A percentile compares a stretch with the other conserved stretches of the same genome.
Conservation (phyloP, 1,284 basidiomycete species). For the Crepidotus sp. region DNA sequence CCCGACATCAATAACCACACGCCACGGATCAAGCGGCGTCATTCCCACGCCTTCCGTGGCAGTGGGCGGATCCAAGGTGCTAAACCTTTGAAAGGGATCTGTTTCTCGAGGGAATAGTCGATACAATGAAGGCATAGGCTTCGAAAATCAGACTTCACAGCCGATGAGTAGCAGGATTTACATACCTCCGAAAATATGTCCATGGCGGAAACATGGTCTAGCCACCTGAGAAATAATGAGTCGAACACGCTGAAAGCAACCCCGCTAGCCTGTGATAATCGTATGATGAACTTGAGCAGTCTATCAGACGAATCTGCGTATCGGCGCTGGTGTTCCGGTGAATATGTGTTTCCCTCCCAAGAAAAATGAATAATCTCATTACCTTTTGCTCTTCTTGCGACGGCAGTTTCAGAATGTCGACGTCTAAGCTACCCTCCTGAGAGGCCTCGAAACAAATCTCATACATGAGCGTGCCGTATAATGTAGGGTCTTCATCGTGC, state of each 20-base stretch:
- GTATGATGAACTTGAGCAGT: constrained; percentile 44
- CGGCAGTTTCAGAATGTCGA: constrained; percentile 16
- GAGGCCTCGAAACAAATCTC: constrained; percentile 42
- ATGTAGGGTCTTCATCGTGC: constrained; percentile 45
- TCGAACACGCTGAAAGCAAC: constrained; percentile 51
- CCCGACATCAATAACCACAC: constrained; percentile 39
- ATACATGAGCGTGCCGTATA: constrained; percentile 43
- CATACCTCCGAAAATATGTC: constrained; percentile 31
- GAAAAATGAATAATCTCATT: not conserved
- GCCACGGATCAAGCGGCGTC: constrained; percentile 46
- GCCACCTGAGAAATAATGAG: constrained; percentile 56
- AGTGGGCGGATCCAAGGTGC: constrained; percentile 25
- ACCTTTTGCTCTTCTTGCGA: constrained; percentile 16
- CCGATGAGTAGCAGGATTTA: constrained; percentile 20
- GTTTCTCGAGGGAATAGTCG: constrained; percentile 50
- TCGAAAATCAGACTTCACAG: constrained; percentile 1
- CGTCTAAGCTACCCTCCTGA: constrained; percentile 22
- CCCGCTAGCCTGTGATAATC: constrained; percentile 44
- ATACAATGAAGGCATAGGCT: constrained; percentile 48
- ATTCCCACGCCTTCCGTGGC: constrained; percentile 24
- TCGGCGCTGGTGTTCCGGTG: constrained; percentile 16
- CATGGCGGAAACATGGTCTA: constrained; percentile 37
- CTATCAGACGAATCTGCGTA: constrained; percentile 26
- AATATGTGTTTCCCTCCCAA: constrained; percentile 1
- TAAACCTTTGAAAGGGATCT: constrained; percentile 33